Evolutionary conservation across 2,329 filamentous ascomycete species (phyloP).

Genomic region (Pseudogymnoascus sp.): DNA sequence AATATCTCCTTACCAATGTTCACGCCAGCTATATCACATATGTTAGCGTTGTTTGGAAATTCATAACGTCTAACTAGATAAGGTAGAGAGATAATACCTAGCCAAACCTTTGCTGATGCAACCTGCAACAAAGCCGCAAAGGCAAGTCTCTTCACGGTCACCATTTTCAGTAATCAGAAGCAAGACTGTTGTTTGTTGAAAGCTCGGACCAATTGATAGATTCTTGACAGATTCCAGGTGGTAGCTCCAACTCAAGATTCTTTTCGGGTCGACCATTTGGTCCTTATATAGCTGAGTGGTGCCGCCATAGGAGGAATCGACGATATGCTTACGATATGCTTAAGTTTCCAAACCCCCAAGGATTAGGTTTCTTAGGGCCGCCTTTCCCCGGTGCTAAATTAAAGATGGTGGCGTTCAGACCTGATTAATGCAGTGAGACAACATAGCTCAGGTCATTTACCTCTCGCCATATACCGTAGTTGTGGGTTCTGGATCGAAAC

Average conservation of each 20-base stretch:
- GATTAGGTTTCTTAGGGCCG: background rate
- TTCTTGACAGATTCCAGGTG: background rate
- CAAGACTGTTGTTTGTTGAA: background rate
- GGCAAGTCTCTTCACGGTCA: slow-evolving; percentile 10
- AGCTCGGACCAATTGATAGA: background rate
- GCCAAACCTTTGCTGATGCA: background rate
- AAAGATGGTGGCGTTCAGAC: background rate
- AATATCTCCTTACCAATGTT: background rate
- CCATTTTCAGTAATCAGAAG: background rate
- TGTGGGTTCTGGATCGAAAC: background rate
- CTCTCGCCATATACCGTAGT: background rate
- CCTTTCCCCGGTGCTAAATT: background rate
- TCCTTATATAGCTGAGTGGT: background rate
- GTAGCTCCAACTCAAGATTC: background rate
- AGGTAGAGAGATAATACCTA: background rate
- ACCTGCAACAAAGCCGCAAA: slow-evolving; percentile 13
- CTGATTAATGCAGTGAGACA: background rate
- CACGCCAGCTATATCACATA: background rate
- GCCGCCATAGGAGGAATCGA: no score
- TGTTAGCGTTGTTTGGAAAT: background rate
- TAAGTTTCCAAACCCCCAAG: background rate
- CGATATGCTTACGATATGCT: background rate
- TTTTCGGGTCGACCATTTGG: background rate
- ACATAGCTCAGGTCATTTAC: background rate
- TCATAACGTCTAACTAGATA: background rate